Evolutionary conservation across 306 rosid species (phyloP).

Genomic region (Bauhinia variegata): DNA sequence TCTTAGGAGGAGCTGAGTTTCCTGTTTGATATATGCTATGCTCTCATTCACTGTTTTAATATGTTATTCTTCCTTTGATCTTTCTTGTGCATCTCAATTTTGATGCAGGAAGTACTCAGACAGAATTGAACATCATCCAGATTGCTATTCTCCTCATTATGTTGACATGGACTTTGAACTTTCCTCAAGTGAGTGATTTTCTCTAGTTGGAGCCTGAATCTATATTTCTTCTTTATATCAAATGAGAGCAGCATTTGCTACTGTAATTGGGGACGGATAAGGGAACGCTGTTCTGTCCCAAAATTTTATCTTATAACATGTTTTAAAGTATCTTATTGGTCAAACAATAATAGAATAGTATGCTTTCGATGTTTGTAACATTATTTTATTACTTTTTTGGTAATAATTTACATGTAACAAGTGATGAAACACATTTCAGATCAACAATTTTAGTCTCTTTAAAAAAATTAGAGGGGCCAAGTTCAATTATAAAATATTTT

Average conservation of each 20-base stretch:
- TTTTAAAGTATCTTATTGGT: too few species aligned
- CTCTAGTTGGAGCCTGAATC: slow-evolving; percentile 3
- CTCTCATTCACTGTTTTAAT: not conserved
- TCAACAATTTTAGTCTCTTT: too few species aligned
- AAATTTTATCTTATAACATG: too few species aligned
- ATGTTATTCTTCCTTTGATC: not conserved
- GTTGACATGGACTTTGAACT: slow-evolving; percentile 52
- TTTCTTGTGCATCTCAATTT: slow-evolving; percentile 8
- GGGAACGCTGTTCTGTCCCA: too few species aligned
- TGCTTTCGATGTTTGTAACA: too few species aligned
- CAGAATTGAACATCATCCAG: slow-evolving; percentile 42
- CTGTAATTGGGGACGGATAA: too few species aligned
- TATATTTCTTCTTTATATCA: not conserved
- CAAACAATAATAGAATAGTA: too few species aligned
- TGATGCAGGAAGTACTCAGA: slow-evolving; percentile 64
- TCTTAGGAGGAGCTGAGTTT: not conserved
- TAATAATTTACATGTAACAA: too few species aligned
- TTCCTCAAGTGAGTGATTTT: slow-evolving; percentile 58
- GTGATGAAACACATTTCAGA: too few species aligned
- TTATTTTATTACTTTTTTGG: too few species aligned
- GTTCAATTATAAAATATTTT: too few species aligned
- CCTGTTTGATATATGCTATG: not conserved
- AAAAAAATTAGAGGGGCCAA: too few species aligned
- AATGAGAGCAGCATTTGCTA: not conserved
- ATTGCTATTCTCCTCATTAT: slow-evolving; percentile 39